phyloP scores from a whole-genome alignment of 495 filamentous ascomycete genomes.

The Rhypophila decipiens region DNA sequence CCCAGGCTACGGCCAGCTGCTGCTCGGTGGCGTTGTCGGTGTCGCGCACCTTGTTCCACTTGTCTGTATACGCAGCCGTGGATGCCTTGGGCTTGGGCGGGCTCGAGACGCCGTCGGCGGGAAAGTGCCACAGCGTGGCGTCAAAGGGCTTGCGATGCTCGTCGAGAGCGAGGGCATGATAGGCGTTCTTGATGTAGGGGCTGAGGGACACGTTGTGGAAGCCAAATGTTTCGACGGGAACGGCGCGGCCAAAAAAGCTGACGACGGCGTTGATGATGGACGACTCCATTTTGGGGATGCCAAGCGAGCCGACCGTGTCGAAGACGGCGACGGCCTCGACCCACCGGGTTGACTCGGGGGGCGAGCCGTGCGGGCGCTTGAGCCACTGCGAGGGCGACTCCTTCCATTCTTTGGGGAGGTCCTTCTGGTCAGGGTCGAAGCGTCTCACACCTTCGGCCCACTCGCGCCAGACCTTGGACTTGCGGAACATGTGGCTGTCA shows the following conservation, averaged over 20 bases:
- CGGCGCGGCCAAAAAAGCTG: conserved; percentile 10
- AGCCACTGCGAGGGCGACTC: neutral
- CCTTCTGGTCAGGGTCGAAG: neutral
- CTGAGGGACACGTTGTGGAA: conserved; percentile 6
- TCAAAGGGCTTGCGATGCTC: conserved; percentile 6
- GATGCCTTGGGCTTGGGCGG: neutral
- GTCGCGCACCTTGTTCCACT: conserved; percentile 4
- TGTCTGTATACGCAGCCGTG: neutral
- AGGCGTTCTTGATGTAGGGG: conserved; percentile 15
- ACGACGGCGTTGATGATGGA: neutral
- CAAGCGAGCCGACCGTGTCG: conserved; percentile 48
- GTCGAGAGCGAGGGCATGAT: conserved; percentile 10
- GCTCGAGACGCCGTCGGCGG: neutral
- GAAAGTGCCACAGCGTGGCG: conserved; percentile 15
- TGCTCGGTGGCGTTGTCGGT: neutral
- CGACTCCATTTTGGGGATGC: conserved; percentile 29
- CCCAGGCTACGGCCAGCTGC: conserved; percentile 2
- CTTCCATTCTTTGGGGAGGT: conserved; percentile 16
- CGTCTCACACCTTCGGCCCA: conserved; percentile 1
- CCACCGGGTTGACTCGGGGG: conserved; percentile 13
- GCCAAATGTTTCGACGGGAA: conserved; percentile 10
- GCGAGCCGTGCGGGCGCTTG: conserved; percentile 4
- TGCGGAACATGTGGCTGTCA: conserved; percentile 5
- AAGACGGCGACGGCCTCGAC: conserved; percentile 41
- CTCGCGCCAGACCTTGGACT: conserved; percentile 1